A percentile compares a stretch with the other conserved stretches of the same genome.
These are phyloP conservation scores for Phytophthora macrochlamydospora DNA, from an alignment of 352 stramenopile genomes.

Conservation along the genomic window DNA sequence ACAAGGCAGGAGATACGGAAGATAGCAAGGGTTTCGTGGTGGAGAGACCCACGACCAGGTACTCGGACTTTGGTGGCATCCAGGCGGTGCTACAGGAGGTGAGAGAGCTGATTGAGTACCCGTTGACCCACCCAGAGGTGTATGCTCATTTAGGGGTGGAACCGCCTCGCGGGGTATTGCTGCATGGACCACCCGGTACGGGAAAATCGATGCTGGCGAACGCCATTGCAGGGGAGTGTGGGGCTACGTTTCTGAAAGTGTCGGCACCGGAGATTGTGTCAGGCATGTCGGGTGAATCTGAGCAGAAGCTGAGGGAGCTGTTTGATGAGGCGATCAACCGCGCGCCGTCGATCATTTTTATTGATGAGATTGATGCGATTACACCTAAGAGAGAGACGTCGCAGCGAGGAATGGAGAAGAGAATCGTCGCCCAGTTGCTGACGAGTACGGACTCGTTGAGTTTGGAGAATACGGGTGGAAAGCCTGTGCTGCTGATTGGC, in stretches of 20 bases:
- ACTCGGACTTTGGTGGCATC: conserved; percentile 91
- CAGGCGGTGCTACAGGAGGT: conserved; percentile 89
- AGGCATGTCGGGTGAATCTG: conserved; percentile 93
- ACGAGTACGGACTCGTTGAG: conserved; percentile 92
- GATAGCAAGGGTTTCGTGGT: conserved; percentile 70
- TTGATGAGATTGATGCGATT: conserved; percentile 98
- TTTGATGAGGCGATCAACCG: conserved; percentile 96
- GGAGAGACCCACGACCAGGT: conserved; percentile 74
- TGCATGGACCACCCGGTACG: conserved; percentile 93
- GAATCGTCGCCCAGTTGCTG: conserved; percentile 96
- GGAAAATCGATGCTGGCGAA: conserved; percentile 95
- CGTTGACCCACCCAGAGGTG: conserved; percentile 93
- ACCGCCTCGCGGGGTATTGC: conserved; percentile 90
- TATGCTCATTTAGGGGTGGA: conserved; percentile 93
- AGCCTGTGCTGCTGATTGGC: conserved; percentile 97
- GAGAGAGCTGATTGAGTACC: conserved; percentile 95
- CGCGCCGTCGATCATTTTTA: conserved; percentile 97
- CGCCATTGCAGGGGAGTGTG: conserved; percentile 93
- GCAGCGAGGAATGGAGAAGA: conserved; percentile 95
- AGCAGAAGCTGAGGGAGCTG: conserved; percentile 89
- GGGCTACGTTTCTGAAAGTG: conserved; percentile 88
- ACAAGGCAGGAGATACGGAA: neutral
- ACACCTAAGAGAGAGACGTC: conserved; percentile 94
- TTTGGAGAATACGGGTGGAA: conserved; percentile 87
- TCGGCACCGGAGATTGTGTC: conserved; percentile 93